These are phyloP conservation scores for Metroxylon sagu DNA, from an alignment of 176 grass and related monocot genomes.

Conservation along the genomic window DNA sequence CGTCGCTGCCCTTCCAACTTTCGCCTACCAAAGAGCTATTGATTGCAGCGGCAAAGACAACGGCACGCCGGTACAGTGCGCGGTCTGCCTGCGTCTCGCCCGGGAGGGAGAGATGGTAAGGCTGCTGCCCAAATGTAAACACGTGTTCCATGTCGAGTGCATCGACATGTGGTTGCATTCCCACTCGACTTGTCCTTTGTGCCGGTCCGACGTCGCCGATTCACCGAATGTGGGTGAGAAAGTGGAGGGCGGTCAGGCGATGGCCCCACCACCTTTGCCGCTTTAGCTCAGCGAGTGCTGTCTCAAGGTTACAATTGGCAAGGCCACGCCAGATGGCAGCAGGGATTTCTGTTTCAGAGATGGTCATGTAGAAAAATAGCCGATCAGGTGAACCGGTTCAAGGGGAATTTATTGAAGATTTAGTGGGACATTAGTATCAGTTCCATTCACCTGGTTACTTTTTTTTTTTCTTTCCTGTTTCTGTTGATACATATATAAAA, in stretches of 20 bases:
- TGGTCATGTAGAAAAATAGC: no score
- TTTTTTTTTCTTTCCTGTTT: no score
- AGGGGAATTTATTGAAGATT: no score
- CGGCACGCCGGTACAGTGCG: conserved; percentile 31
- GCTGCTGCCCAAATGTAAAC: conserved; percentile 37
- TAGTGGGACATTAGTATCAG: no score
- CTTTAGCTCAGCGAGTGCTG: neutral
- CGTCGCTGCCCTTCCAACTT: conserved; percentile 52
- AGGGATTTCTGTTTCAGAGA: no score
- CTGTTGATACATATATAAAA: no score
- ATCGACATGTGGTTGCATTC: conserved; percentile 51
- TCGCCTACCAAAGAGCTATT: conserved; percentile 12
- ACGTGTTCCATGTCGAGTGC: conserved; percentile 51
- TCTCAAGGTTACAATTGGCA: no score
- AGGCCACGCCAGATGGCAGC: no score
- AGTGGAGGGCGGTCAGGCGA: neutral
- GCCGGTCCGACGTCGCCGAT: conserved; percentile 30
- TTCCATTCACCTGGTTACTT: no score
- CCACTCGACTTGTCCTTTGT: conserved; percentile 45
- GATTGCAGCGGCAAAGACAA: conserved; percentile 2
- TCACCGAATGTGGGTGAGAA: conserved; percentile 8
- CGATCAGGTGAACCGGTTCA: no score
- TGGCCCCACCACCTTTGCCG: conserved; percentile 6
- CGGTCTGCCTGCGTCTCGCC: conserved; percentile 38
- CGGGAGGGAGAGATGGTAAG: conserved; percentile 32